phyloP scores from a whole-genome alignment of 169 alveolate genomes.

The Plasmodium adleri region DNA sequence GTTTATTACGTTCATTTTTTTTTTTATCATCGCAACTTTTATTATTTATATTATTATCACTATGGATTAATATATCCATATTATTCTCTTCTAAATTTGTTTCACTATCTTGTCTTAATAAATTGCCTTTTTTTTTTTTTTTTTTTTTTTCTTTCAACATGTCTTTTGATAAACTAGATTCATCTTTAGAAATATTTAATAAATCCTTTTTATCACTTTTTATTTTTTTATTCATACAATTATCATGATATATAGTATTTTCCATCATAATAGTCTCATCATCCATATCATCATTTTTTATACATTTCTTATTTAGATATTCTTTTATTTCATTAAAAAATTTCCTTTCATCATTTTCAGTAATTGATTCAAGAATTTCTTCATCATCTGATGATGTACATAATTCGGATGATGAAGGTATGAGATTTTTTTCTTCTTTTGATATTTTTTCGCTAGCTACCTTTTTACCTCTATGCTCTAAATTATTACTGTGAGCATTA shows the following conservation, averaged over 20 bases:
- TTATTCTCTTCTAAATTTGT: too few relatives aligned
- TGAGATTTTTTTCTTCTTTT: neutral
- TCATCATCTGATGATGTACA: neutral
- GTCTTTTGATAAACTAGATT: neutral
- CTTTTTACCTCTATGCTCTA: neutral
- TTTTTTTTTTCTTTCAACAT: neutral
- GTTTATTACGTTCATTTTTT: neutral
- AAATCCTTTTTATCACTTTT: neutral
- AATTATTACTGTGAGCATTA: neutral
- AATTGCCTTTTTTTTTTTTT: too few relatives aligned
- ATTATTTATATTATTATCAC: too few relatives aligned
- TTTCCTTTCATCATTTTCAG: slow-evolving; percentile 22
- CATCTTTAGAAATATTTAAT: neutral
- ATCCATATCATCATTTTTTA: neutral
- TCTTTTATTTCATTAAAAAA: slow-evolving; percentile 51
- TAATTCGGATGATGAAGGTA: slow-evolving; percentile 36
- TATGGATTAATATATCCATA: too few relatives aligned
- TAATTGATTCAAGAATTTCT: slow-evolving; percentile 14
- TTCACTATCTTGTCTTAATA: too few relatives aligned
- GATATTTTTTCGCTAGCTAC: neutral
- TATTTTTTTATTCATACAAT: slow-evolving; percentile 4
- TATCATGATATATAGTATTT: neutral
- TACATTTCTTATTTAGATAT: slow-evolving; percentile 19
- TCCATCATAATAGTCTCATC: neutral
- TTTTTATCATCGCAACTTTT: too few relatives aligned